Conservation (phyloP, 192 early-diverging fungal genomes). For the Haplosporangium gracile region DNA sequence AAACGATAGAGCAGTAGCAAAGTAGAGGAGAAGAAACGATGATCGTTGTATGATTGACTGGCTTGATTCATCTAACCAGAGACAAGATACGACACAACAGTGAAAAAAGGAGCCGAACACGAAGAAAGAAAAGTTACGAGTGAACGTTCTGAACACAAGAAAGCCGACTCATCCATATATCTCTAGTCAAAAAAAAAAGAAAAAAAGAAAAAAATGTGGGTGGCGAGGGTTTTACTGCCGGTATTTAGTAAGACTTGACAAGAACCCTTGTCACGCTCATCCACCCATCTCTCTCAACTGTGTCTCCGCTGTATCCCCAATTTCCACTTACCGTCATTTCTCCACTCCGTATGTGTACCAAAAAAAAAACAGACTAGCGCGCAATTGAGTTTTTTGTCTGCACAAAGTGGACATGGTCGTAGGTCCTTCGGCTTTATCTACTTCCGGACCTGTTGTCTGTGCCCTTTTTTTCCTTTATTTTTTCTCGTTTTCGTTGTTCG, state of each 20-base stretch:
- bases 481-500: background rate
- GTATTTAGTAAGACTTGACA: slow-evolving; percentile 3
- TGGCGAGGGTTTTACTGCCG: background rate
- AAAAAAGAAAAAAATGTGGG: background rate
- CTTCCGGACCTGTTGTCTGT: background rate
- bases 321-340: background rate
- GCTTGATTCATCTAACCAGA: no score
- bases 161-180: background rate
- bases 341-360: background rate
- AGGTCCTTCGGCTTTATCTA: slow-evolving; percentile 3
- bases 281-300: background rate
- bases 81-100: no score
- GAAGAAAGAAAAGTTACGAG: no score
- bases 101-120: no score
- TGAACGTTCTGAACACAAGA: no score
- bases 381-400: background rate
- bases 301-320: background rate
- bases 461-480: background rate
- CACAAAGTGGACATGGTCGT: background rate
- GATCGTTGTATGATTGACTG: no score
- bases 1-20: background rate
- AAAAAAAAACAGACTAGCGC: background rate
- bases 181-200: background rate
- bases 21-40: background rate
- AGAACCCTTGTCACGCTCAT: background rate